Evolutionary conservation across 768 basidiomycete species (phyloP).

Genomic region (Termitomyces sp.): DNA sequence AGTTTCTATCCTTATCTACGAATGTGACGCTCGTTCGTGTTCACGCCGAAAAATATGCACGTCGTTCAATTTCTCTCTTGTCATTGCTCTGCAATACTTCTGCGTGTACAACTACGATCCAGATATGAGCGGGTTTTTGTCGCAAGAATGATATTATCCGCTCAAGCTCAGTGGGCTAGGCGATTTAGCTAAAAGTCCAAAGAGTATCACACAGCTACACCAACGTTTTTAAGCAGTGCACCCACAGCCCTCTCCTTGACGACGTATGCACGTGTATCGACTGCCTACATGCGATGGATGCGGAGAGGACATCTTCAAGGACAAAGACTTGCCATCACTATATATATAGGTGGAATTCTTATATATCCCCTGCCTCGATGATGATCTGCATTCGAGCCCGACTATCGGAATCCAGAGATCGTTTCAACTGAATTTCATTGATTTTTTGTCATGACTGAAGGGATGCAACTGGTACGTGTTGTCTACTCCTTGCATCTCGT

Average conservation of each 20-base stretch:
- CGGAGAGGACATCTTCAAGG: not conserved
- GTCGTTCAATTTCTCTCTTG: not conserved
- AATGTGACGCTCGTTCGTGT: conserved; percentile 8
- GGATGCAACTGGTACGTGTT: conserved; percentile 1
- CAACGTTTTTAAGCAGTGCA: not conserved
- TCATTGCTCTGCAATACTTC: not conserved
- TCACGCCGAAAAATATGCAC: not conserved
- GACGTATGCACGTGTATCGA: not conserved
- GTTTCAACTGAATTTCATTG: not conserved
- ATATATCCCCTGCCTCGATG: not conserved
- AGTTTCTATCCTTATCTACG: conserved; percentile 12
- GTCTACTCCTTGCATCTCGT: too few relatives aligned
- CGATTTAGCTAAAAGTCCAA: too few relatives aligned
- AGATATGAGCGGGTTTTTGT: not conserved
- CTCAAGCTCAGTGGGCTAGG: not conserved
- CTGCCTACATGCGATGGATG: not conserved
- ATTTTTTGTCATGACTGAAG: conserved; percentile 4
- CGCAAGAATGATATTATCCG: not conserved
- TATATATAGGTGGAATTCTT: not conserved
- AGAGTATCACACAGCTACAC: conserved; percentile 5
- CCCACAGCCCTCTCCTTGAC: not conserved
- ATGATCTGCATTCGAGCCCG: not conserved
- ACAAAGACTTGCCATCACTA: not conserved
- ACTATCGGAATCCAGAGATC: not conserved
- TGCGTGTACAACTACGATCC: not conserved